These are phyloP conservation scores for Eucalyptus pauciflora DNA, from an alignment of 345 rosid species.

Conservation along the genomic window DNA sequence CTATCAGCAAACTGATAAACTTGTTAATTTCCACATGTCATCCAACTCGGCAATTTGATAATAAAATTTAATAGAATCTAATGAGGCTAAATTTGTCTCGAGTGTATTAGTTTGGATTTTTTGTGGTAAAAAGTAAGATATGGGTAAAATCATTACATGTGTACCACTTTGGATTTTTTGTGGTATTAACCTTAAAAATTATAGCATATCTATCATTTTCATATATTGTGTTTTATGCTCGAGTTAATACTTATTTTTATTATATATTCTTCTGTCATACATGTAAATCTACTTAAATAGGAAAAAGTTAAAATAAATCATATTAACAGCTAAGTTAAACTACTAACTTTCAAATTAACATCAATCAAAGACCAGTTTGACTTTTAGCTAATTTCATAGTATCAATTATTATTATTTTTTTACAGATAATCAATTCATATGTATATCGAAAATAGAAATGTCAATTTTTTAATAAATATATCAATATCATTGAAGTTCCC, in stretches of 20 bases:
- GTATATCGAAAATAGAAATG: not conserved
- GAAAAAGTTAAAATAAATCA: not conserved
- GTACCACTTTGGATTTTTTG: too few relatives aligned
- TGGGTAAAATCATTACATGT: too few relatives aligned
- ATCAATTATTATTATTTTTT: not conserved
- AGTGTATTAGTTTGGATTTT: too few relatives aligned
- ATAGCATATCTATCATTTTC: not conserved
- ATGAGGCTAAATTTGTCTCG: too few relatives aligned
- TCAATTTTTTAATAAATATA: not conserved
- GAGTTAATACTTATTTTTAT: not conserved
- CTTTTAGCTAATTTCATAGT: not conserved
- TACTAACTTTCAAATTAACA: not conserved
- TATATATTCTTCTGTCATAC: not conserved
- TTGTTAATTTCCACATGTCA: too few relatives aligned
- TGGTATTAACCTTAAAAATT: not conserved
- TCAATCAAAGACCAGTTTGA: not conserved
- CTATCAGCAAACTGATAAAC: too few relatives aligned
- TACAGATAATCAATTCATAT: not conserved
- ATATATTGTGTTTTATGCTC: not conserved
- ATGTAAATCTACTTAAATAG: not conserved
- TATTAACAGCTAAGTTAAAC: not conserved
- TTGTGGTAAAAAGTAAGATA: too few relatives aligned
- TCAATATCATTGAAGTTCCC: not conserved
- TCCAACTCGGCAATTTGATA: rapidly evolving
- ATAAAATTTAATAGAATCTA: too few relatives aligned